phyloP scores from a whole-genome alignment of 768 basidiomycete genomes.

The Lactifluus subvellereus region DNA sequence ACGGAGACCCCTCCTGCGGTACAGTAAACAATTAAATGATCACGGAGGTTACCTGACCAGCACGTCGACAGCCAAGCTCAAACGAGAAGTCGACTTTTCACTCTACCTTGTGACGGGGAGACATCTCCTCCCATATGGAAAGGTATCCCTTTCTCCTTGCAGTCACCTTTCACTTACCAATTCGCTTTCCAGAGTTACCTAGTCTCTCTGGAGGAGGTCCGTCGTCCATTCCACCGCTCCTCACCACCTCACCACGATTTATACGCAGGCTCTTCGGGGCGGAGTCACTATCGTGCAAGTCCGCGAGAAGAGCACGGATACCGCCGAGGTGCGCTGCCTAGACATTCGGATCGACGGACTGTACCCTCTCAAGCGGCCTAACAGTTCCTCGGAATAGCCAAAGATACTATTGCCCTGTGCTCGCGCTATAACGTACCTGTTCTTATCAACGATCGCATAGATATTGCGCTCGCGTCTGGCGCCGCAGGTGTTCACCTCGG shows the following conservation, averaged over 20 bases:
- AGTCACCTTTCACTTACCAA: not conserved
- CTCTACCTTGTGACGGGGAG: slow-evolving; percentile 88
- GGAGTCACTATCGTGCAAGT: slow-evolving; percentile 90
- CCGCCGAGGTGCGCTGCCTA: slow-evolving; percentile 56
- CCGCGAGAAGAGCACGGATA: slow-evolving; percentile 79
- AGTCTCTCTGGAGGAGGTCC: slow-evolving; percentile 18
- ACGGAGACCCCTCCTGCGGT: not conserved
- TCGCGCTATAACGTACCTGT: slow-evolving; percentile 73
- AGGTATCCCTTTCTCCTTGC: slow-evolving; percentile 39
- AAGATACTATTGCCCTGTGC: slow-evolving; percentile 62
- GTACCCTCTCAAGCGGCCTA: not conserved
- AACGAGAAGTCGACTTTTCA: slow-evolving; percentile 49
- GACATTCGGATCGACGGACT: not conserved
- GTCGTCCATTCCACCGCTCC: not conserved
- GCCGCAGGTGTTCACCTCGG: slow-evolving; percentile 85
- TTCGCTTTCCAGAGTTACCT: slow-evolving; percentile 8
- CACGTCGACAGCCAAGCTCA: not conserved
- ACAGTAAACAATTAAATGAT: not conserved
- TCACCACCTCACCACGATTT: not conserved
- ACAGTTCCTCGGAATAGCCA: slow-evolving; percentile 75
- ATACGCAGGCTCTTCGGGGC: slow-evolving; percentile 63
- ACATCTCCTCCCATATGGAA: slow-evolving; percentile 66
- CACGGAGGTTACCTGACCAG: not conserved
- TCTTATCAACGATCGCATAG: slow-evolving; percentile 83
- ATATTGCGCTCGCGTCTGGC: slow-evolving; percentile 73